These are phyloP conservation scores for Silene conica DNA, from an alignment of 148 eudicot species.

Conservation along the genomic window DNA sequence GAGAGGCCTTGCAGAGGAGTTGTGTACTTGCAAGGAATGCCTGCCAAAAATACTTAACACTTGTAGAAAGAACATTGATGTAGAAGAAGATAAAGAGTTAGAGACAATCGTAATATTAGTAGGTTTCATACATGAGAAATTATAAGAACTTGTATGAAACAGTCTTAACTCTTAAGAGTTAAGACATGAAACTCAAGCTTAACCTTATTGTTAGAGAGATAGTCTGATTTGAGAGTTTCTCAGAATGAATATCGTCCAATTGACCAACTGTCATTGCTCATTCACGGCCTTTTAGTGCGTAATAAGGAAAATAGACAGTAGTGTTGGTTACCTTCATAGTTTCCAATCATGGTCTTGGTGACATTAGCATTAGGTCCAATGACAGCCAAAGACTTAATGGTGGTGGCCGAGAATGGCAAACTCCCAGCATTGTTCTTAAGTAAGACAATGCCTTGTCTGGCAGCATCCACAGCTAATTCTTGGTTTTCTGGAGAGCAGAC, in stretches of 20 bases:
- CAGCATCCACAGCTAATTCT: conserved; percentile 70
- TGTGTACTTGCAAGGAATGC: conserved; percentile 61
- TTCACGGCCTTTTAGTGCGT: no score
- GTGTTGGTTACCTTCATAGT: conserved; percentile 53
- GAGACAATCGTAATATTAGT: not conserved
- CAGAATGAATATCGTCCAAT: no score
- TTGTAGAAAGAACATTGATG: not conserved
- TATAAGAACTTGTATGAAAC: no score
- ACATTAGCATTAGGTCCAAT: conserved; percentile 87
- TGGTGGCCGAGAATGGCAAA: conserved; percentile 49
- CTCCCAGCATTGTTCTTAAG: conserved; percentile 52
- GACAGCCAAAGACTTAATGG: conserved; percentile 61
- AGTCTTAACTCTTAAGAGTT: no score
- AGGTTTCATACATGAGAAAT: no score
- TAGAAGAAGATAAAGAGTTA: no score
- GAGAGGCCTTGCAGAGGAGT: conserved; percentile 74
- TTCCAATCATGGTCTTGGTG: conserved; percentile 69
- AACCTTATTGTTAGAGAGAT: no score
- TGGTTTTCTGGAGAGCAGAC: conserved; percentile 59
- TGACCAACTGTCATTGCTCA: no score
- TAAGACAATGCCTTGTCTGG: conserved; percentile 76
- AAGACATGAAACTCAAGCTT: no score
- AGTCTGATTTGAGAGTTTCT: no score
- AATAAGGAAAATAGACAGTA: no score
- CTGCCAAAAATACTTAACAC: conserved; percentile 24